These are phyloP conservation scores for Nelumbo lutea DNA, from an alignment of 164 flowering plant species.

Conservation along the genomic window DNA sequence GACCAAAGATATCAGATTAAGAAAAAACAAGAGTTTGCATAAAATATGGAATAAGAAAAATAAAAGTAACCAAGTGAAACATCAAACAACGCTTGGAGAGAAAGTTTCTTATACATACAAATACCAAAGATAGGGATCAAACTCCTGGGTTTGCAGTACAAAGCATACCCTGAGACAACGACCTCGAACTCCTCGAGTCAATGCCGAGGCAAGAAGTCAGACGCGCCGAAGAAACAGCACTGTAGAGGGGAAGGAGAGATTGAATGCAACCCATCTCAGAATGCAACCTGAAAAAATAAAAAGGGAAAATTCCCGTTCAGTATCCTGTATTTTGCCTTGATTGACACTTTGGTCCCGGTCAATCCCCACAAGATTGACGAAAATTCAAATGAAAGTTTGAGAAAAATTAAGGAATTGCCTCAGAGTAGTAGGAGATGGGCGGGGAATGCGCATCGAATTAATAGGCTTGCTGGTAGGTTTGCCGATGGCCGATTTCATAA, in stretches of 20 bases:
- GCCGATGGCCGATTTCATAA: constrained; percentile 44
- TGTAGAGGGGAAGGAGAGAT: constrained; percentile 75
- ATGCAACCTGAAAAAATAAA: constrained; percentile 41
- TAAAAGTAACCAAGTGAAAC: background rate
- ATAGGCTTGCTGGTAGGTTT: constrained; percentile 37
- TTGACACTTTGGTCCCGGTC: background rate
- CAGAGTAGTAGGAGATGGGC: constrained; percentile 32
- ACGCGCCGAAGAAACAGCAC: constrained; percentile 77
- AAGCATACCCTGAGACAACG: constrained; percentile 95
- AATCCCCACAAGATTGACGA: background rate
- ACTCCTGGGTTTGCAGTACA: constrained; percentile 92
- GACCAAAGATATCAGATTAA: too few relatives aligned
- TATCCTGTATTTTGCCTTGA: too few relatives aligned
- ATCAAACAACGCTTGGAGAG: constrained; percentile 13
- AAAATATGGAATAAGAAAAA: too few relatives aligned
- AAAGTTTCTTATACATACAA: constrained; percentile 61
- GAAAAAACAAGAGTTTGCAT: too few relatives aligned
- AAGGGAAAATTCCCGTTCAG: background rate
- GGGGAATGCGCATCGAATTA: constrained; percentile 24
- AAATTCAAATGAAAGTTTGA: background rate
- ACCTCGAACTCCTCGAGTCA: constrained; percentile 62
- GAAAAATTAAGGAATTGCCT: constrained; percentile 27
- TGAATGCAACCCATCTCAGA: constrained; percentile 54
- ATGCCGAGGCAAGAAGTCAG: constrained; percentile 83
- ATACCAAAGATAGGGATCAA: constrained; percentile 50